These are phyloP conservation scores for Trametes cinnabarina DNA, from an alignment of 768 basidiomycete genomes.

Conservation along the genomic window DNA sequence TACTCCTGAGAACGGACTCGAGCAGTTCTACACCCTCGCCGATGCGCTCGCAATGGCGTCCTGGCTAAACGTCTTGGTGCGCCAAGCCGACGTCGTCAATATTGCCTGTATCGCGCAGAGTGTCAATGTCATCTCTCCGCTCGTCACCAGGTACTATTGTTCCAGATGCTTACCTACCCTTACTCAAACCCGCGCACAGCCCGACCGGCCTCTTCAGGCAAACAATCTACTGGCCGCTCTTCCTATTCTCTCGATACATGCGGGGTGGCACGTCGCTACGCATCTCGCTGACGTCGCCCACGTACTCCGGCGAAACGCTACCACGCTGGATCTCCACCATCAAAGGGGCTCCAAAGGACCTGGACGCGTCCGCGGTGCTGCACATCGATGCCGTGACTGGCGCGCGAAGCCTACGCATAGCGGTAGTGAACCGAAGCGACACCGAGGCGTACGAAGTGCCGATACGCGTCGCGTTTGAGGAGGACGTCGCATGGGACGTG, in stretches of 20 bases:
- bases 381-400: constrained; percentile 23
- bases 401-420: constrained; percentile 43
- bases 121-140: constrained; percentile 48
- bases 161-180: constrained; percentile 29
- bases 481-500: constrained; percentile 23
- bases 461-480: constrained; percentile 39
- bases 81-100: constrained; percentile 56
- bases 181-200: too few species aligned
- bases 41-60: constrained; percentile 47
- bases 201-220: constrained; percentile 41
- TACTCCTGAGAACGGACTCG: constrained; percentile 24
- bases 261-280: constrained; percentile 44
- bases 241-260: constrained; percentile 58
- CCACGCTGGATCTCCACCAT: constrained; percentile 50
- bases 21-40: constrained; percentile 25
- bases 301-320: constrained; percentile 46
- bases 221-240: constrained; percentile 52
- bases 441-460: constrained; percentile 32
- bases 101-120: constrained; percentile 63
- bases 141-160: constrained; percentile 29
- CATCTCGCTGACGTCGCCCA: constrained; percentile 37
- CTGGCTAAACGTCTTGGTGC: constrained; percentile 61
- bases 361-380: constrained; percentile 50
- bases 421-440: constrained; percentile 52
- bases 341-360: constrained; percentile 39